Base-by-base conservation (phyloP, 2,329 filamentous ascomycete species). In the Achaetomium macrosporum region DNA sequence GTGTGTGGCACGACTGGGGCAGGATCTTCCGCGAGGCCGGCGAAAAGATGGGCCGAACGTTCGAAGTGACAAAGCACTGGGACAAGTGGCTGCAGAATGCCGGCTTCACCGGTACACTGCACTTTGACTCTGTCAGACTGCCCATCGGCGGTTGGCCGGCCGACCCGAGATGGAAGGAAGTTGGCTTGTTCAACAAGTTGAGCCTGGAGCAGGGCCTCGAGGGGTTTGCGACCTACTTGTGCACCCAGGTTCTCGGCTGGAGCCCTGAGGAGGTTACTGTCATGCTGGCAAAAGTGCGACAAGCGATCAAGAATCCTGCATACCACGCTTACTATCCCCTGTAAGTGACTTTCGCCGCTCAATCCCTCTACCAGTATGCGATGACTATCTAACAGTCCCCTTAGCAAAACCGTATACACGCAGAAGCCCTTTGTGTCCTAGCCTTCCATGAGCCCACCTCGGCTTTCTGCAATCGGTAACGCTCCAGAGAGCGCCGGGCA, bases 1-100 rank as follows among this genome's bases (percentile, higher is more conserved):
- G 33, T 7, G 44, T 37, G 17, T 46, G 44, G 44, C 33, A 37
- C 44, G 33, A 46, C 17, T 46, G 44, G 44, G 44, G 33, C 33
- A 8, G 7, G 19, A 10, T 46, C 44, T 46, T 46, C 31, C 33
- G 33, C 44, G 33, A 46, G 31, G 44, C 44, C 12, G 44, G 44
- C 33, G 11, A 10, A 3, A 46, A 29, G 44, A 36, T 46, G 44
- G 44, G 44, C 12, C 33, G 44, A 5, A 25, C 44, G 15, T 46
- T 46, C 15, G 44, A 44, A 29, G 42, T 44, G 20, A 13, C 42
- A 4, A 29, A 44, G 5, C 42, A 44, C 29, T 44, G 42, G 42
- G 42, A 44, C 7, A 29, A 33, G 6, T 44, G 42, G 42, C 42
- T 44, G 29, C 29, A n/a, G 15, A 16, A 31, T 7, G 42, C 42